A percentile compares a stretch with the other conserved stretches of the same genome.
Evolutionary conservation across 257 asterid genomes (phyloP).

Genomic region (Vinca minor): DNA sequence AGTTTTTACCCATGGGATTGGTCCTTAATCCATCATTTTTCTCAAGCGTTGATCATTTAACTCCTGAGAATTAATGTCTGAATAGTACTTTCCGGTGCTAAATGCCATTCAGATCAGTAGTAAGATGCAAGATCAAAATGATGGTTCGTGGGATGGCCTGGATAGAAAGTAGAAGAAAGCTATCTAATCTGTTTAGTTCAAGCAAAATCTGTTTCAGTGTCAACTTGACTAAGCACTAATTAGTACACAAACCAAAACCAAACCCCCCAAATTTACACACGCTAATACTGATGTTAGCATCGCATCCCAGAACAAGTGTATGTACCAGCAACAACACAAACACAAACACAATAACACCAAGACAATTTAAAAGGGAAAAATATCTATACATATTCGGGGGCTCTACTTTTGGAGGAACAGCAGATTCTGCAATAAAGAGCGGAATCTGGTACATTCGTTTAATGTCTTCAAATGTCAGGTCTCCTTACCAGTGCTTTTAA

Average conservation of each 20-base stretch:
- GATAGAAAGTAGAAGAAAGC: not conserved
- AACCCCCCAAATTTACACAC: slow-evolving; percentile 23
- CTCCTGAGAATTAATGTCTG: too few species aligned
- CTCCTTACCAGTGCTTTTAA: slow-evolving; percentile 20
- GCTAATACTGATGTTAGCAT: slow-evolving; percentile 18
- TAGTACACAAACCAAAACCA: slow-evolving; percentile 11
- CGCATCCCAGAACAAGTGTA: slow-evolving; percentile 17
- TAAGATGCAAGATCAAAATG: too few species aligned
- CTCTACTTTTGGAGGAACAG: not conserved
- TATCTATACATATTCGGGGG: slow-evolving; percentile 8
- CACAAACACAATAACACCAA: slow-evolving; percentile 19
- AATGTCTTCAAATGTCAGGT: not conserved
- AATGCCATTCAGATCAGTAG: too few species aligned
- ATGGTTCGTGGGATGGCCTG: too few species aligned
- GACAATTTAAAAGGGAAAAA: slow-evolving; percentile 5
- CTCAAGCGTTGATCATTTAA: too few species aligned
- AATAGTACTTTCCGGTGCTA: too few species aligned
- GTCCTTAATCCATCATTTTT: too few species aligned
- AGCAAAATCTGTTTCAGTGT: slow-evolving; percentile 1
- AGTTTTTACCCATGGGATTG: too few species aligned
- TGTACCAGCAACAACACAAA: slow-evolving; percentile 17
- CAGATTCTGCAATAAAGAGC: slow-evolving; percentile 4
- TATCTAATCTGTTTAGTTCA: not conserved
- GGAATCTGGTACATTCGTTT: slow-evolving; percentile 2
- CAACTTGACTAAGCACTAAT: slow-evolving; percentile 9